Evolutionary conservation across 176 grass and related monocot species (phyloP).

Genomic region (Ensete ventricosum): DNA sequence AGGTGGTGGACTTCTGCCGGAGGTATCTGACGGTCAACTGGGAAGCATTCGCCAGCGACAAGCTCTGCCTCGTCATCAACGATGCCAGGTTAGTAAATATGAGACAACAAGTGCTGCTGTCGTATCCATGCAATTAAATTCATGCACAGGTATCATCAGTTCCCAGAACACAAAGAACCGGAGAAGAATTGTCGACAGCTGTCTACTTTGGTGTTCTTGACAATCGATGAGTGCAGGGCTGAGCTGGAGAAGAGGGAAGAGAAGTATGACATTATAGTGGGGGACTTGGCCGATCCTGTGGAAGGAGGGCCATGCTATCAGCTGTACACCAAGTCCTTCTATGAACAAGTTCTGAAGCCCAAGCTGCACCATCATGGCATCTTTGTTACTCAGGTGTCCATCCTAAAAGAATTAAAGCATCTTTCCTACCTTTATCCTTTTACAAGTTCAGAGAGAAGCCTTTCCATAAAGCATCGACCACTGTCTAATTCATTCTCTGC

Average conservation of each 20-base stretch:
- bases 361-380: conserved; percentile 48
- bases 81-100: conserved; percentile 37
- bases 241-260: conserved; percentile 56
- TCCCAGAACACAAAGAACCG: too few relatives aligned
- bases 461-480: not conserved
- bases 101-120: too few relatives aligned
- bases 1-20: conserved; percentile 75
- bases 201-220: too few relatives aligned
- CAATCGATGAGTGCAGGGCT: conserved; percentile 21
- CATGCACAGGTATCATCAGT: too few relatives aligned
- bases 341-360: conserved; percentile 46
- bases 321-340: conserved; percentile 86
- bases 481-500: not conserved
- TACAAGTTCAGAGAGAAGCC: not conserved
- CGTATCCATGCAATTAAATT: too few relatives aligned
- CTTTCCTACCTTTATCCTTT: not conserved
- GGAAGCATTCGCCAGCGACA: conserved; percentile 41
- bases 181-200: too few relatives aligned
- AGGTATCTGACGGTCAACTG: conserved; percentile 40
- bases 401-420: not conserved
- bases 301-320: conserved; percentile 74
- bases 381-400: conserved; percentile 58
- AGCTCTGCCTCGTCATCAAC: conserved; percentile 67
- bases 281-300: conserved; percentile 66
- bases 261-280: conserved; percentile 58